These are phyloP conservation scores for Fusarium veterinarium DNA, from an alignment of 2,329 filamentous ascomycete species.

Conservation along the genomic window DNA sequence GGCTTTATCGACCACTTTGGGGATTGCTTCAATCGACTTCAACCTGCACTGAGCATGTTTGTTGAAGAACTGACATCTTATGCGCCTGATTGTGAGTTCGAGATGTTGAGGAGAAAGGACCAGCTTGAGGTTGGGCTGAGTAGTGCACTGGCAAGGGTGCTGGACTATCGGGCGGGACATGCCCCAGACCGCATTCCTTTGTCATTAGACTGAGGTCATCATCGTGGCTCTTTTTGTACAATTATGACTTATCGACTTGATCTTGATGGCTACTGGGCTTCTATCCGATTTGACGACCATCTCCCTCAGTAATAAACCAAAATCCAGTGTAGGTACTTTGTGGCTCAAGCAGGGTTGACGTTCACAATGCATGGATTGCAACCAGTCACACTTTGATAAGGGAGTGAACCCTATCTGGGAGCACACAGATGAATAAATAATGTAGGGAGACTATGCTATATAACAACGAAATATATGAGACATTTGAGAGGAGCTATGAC, in stretches of 20 bases:
- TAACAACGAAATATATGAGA: not conserved
- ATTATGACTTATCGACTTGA: not conserved
- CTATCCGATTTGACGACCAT: not conserved
- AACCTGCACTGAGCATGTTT: slow-evolving; percentile 3
- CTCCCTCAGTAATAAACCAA: not conserved
- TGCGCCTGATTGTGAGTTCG: not conserved
- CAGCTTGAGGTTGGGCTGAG: slow-evolving; percentile 12
- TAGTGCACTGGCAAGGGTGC: slow-evolving; percentile 1
- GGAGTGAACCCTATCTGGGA: slow-evolving; percentile 20
- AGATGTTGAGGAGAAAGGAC: slow-evolving; percentile 24
- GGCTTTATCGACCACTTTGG: slow-evolving; percentile 23
- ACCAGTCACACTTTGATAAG: not conserved
- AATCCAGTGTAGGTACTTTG: not conserved
- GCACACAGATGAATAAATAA: not conserved
- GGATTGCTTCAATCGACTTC: slow-evolving; percentile 18
- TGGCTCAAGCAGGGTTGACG: slow-evolving; percentile 20
- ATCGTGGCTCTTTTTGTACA: not conserved
- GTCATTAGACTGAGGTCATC: slow-evolving; percentile 19
- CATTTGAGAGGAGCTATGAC: not conserved
- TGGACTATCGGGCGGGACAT: not conserved
- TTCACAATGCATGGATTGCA: slow-evolving; percentile 5
- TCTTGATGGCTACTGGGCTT: not conserved
- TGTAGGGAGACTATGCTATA: not conserved
- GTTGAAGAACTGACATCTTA: slow-evolving; percentile 11
- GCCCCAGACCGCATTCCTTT: slow-evolving; percentile 20